Evolutionary conservation across 2,329 filamentous ascomycete genomes (phyloP).

Genomic region (Diplodia seriata): DNA sequence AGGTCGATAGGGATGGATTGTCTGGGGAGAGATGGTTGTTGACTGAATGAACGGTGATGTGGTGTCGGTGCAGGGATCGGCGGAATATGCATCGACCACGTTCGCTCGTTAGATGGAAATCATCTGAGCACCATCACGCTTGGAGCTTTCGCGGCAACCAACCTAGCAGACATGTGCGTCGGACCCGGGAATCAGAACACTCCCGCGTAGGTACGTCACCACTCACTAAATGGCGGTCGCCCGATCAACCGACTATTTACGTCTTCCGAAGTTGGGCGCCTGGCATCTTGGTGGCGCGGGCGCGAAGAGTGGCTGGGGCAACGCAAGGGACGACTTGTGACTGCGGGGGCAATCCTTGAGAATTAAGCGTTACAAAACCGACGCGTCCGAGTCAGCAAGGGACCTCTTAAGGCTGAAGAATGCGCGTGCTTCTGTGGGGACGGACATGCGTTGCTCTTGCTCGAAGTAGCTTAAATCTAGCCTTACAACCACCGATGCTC

Average conservation of each 20-base stretch:
- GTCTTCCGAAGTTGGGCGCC: not conserved
- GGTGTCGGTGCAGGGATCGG: not conserved
- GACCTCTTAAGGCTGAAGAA: constrained; percentile 21
- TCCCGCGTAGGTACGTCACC: too few relatives aligned
- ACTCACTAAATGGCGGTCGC: not conserved
- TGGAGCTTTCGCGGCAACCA: not conserved
- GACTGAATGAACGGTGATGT: not conserved
- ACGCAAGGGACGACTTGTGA: not conserved
- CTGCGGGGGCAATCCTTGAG: not conserved
- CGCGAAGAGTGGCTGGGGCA: not conserved
- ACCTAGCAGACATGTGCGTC: not conserved
- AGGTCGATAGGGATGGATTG: not conserved
- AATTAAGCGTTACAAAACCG: not conserved
- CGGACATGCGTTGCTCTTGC: constrained; percentile 7
- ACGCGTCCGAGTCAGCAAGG: constrained; percentile 11
- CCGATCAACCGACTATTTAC: not conserved
- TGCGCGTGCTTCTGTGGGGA: constrained; percentile 7
- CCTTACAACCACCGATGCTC: not conserved
- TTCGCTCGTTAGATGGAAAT: not conserved
- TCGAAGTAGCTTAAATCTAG: constrained; percentile 9
- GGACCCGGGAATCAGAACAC: not conserved
- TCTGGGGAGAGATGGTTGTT: not conserved
- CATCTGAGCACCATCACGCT: not conserved
- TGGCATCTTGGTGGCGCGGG: not conserved
- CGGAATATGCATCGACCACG: not conserved